Base-by-base conservation (phyloP, 2,329 filamentous ascomycete species). In the Lizonia empirigonia region DNA sequence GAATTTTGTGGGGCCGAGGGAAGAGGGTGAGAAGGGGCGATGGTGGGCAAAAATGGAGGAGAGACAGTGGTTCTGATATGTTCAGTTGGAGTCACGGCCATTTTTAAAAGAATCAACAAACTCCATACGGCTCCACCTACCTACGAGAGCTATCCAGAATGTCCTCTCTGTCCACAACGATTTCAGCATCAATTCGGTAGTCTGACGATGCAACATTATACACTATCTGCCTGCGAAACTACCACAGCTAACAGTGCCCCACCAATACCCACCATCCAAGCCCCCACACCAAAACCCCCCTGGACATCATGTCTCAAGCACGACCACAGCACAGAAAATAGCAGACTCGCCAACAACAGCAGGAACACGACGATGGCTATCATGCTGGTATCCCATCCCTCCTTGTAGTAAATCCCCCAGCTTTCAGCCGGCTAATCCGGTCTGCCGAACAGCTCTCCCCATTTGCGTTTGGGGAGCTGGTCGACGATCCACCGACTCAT, bases 41-140 rank as follows among this genome's bases (percentile, higher is more conserved):
- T 71, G 74, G 60, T 72, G 63, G 67, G 64, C 66, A 18, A 80
- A 80, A 65, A 52, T 78, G 54, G 72, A 74, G 48, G 56, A 50
- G 16, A 68, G 77, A 56, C 48, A 72, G 44, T 80, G 77, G 77
- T 80, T 80, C 55, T 78, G 53, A 59, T 35, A 30, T 5, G 26
- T 15, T 30, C 27, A 5, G n/a, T n/a, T n/a, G n/a, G n/a, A n/a
- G n/a, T n/a, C n/a, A n/a, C n/a, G n/a, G n/a, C n/a, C n/a, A n/a
- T n/a, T n/a, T n/a, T n/a, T n/a, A n/a, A n/a, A n/a, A n/a, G n/a
- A n/a, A n/a, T n/a, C n/a, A n/a, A n/a, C n/a, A n/a, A n/a, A n/a
- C n/a, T n/a, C n/a, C n/a, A n/a, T n/a, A n/a, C n/a, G n/a, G n/a
- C n/a, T n/a, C n/a, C n/a, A n/a, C n/a, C n/a, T n/a, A n/a, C n/a